Conservation (phyloP, 495 filamentous ascomycete genomes). For the Lepraria neglecta region DNA sequence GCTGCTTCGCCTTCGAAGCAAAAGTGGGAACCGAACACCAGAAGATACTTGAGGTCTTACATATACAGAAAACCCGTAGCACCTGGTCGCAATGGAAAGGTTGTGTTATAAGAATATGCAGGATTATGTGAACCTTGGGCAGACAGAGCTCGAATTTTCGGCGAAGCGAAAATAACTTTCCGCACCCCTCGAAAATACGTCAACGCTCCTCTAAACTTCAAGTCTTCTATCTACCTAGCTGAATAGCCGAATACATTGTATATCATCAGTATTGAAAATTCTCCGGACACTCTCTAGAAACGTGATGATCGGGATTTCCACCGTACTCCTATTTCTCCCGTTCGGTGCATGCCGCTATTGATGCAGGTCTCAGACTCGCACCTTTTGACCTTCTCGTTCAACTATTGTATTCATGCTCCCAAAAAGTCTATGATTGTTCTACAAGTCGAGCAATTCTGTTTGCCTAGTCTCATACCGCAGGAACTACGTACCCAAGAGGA, state of each 20-base stretch:
- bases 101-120: not conserved
- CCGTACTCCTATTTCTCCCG: not conserved
- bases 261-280: not conserved
- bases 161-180: constrained; percentile 11
- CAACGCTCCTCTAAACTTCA: not conserved
- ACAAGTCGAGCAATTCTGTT: not conserved
- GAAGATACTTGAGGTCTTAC: not conserved
- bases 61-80: not conserved
- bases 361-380: not conserved
- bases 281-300: not conserved
- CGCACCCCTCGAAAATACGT: constrained; percentile 10
- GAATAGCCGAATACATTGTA: not conserved
- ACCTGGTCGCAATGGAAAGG: not conserved
- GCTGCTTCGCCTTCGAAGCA: constrained; percentile 14
- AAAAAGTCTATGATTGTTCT: not conserved
- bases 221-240: not conserved
- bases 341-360: not conserved
- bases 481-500: not conserved
- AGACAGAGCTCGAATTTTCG: constrained; percentile 17
- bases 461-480: not conserved
- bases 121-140: not conserved
- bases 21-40: not conserved
- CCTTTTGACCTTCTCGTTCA: not conserved
- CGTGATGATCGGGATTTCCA: not conserved
- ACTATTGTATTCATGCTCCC: too few species aligned